These are phyloP conservation scores for Cladophialophora chaetospira DNA, from an alignment of 2,329 filamentous ascomycete species.

Conservation along the genomic window DNA sequence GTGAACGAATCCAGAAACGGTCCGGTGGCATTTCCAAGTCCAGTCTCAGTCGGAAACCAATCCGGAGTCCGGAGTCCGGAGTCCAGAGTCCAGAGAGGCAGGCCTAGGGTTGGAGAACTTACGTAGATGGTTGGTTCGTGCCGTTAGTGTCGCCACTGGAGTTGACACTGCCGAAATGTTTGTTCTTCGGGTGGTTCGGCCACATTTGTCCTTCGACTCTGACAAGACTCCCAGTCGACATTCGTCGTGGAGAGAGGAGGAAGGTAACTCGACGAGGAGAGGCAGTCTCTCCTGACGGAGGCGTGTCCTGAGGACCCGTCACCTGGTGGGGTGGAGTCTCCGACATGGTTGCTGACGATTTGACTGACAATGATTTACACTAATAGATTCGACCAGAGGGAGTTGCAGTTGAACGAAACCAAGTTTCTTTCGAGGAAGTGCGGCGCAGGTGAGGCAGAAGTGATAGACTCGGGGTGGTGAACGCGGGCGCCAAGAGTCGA, in stretches of 20 bases:
- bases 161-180: constrained; percentile 7
- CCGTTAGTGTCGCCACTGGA: background rate
- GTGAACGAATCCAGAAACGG: background rate
- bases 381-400: background rate
- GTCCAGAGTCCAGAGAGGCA: constrained; percentile 1
- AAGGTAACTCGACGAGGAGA: background rate
- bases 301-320: background rate
- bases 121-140: constrained; percentile 6
- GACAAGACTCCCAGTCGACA: background rate
- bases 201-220: constrained; percentile 5
- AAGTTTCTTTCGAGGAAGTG: background rate
- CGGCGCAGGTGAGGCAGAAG: constrained; percentile 4
- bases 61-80: constrained; percentile 6
- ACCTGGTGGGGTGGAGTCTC: background rate
- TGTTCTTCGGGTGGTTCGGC: constrained; percentile 16
- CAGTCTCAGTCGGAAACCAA: constrained; percentile 11
- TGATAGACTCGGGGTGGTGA: no score
- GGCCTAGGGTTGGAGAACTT: constrained; percentile 8
- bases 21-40: background rate
- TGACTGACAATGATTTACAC: background rate
- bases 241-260: constrained; percentile 1
- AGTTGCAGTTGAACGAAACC: background rate
- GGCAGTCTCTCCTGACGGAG: background rate
- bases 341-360: constrained; percentile 9
- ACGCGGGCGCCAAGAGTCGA: background rate